Base-by-base conservation (phyloP, 352 stramenopile species). In the Phytophthora ohioensis region DNA sequence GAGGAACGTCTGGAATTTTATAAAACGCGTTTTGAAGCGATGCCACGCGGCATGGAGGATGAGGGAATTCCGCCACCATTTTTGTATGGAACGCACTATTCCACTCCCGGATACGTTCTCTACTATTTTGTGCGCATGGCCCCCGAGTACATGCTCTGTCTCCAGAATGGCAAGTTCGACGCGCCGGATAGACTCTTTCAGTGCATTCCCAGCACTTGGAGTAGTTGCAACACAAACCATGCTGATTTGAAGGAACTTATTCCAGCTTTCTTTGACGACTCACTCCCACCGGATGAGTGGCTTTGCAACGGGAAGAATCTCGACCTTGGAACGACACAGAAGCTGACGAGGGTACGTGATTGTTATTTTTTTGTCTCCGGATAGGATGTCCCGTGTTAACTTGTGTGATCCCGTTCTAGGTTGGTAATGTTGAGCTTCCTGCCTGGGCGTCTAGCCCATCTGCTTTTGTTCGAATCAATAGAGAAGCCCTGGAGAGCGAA, bases 81-180 rank as follows among this genome's bases (percentile, higher is more conserved):
- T 70, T 83, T 99, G 63, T 99, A 99, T 75, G 98, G 97, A 36
- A 99, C 98, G 4, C 89, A 96, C 75, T 96, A 96, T 69, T 96
- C 89, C 8, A 94, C 87, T 1, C 88, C 91, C 9, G 98, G 97
- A 57, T 98, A 99, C 61, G 98, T 99, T 46, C 74, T 99, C 52
- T 98, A 99, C 75, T 99, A 99, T 69, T 88, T 99, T n/a, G 87
- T 99, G 35, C 88, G 98, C 11, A 88, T 99, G 67, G 92, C 98
- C 65, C 98, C 98, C 12, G 86, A 99, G 31, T 98, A 99, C 73
- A 97, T 97, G 90, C 79, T 98, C 10, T 94, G 98, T 59, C 85
- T 99, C 12, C 98, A 99, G 82, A 94, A 97, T 61, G 97, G 97
- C 43, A 96, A 99, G 75, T 99, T 99, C 69, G 98, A 99, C 82